phyloP scores from a whole-genome alignment of 306 rosid species.

The Senna siamea region DNA sequence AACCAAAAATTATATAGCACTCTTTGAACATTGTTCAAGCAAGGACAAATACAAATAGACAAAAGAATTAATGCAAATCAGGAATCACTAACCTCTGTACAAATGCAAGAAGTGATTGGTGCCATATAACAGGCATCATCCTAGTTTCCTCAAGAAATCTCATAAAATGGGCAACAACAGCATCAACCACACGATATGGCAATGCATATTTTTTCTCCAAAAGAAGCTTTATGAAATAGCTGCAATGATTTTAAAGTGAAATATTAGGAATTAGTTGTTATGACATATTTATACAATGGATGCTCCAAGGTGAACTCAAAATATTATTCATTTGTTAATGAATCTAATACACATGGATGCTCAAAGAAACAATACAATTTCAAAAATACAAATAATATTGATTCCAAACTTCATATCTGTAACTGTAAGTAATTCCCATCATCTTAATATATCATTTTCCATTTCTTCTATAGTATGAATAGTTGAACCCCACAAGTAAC shows the following conservation, averaged over 20 bases:
- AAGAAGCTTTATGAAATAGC: conserved; percentile 92
- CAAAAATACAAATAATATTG: too few species aligned
- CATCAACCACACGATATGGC: conserved; percentile 86
- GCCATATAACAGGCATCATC: conserved; percentile 98
- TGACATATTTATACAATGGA: neutral
- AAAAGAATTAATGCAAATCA: conserved; percentile 21
- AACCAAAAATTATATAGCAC: too few species aligned
- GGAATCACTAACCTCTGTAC: conserved; percentile 70
- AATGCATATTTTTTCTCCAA: conserved; percentile 93
- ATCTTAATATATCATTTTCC: conserved; percentile 5
- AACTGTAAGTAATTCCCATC: too few species aligned
- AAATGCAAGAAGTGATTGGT: conserved; percentile 92
- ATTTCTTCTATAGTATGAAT: neutral
- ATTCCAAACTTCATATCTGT: neutral
- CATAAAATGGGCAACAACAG: conserved; percentile 78
- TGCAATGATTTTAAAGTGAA: conserved; percentile 47
- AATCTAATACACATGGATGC: neutral
- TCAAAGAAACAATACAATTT: neutral
- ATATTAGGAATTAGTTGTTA: conserved; percentile 32
- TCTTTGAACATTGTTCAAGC: neutral
- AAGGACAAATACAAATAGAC: neutral
- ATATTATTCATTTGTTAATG: neutral
- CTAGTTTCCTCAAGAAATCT: conserved; percentile 71
- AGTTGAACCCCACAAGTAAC: neutral
- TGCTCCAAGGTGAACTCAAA: neutral